A percentile compares a stretch with the other conserved stretches of the same genome.
phyloP scores from a whole-genome alignment of 805 yeast species.

The Yarrowia sp. region DNA sequence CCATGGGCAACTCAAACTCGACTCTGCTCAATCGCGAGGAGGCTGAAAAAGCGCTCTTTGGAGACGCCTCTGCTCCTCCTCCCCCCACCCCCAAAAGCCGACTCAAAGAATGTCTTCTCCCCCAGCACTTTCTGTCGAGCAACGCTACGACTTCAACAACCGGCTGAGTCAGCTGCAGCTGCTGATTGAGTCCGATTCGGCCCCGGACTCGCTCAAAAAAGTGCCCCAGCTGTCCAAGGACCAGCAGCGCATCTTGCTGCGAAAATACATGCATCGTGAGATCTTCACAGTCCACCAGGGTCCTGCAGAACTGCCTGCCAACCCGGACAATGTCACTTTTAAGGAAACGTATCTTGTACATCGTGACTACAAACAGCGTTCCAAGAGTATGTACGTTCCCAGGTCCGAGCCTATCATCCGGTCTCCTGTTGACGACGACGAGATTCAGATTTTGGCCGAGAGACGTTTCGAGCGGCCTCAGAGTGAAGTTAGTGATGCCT shows the following conservation, averaged over 20 bases:
- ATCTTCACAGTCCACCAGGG: conserved; percentile 32
- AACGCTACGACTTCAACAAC: conserved; percentile 16
- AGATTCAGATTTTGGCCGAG: neutral
- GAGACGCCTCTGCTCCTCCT: neutral
- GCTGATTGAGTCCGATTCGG: neutral
- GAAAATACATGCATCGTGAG: conserved; percentile 33
- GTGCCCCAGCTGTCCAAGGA: conserved; percentile 18
- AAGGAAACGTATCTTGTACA: conserved; percentile 7
- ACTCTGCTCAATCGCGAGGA: conserved; percentile 22
- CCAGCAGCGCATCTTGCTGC: conserved; percentile 22
- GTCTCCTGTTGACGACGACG: neutral
- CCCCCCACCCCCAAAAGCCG: neutral
- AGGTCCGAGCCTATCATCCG: neutral
- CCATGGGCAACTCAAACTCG: conserved; percentile 24
- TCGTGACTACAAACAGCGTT: neutral
- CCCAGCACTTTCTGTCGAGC: neutral
- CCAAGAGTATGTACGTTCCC: neutral
- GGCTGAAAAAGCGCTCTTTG: conserved; percentile 24
- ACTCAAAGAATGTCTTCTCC: neutral
- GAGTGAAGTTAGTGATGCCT: neutral
- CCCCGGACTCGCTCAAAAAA: neutral
- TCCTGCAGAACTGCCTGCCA: neutral
- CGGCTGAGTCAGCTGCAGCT: neutral
- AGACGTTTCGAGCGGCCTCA: neutral
- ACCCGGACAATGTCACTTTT: neutral